phyloP scores from a whole-genome alignment of 225 moss, liverwort and hornwort genomes.

The Climacium dendroides region DNA sequence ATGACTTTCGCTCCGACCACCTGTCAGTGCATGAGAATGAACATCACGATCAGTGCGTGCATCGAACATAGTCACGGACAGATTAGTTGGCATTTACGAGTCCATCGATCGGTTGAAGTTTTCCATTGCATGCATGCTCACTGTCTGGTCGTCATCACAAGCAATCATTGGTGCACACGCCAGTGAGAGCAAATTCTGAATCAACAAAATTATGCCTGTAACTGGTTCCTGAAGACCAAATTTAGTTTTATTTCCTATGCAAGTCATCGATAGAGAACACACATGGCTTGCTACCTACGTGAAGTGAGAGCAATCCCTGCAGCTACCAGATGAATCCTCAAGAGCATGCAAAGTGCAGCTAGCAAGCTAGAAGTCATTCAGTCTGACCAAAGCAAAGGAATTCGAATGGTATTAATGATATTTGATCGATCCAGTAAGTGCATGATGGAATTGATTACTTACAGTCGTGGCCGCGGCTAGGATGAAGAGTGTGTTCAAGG shows the following conservation, averaged over 20 bases:
- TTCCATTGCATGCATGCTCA: neutral
- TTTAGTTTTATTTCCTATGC: neutral
- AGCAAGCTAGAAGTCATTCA: neutral
- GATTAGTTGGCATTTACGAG: neutral
- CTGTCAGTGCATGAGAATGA: neutral
- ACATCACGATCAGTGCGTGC: neutral
- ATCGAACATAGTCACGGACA: neutral
- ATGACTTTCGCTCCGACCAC: neutral
- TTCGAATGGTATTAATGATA: neutral
- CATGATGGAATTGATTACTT: neutral
- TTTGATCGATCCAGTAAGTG: neutral
- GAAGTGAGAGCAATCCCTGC: neutral
- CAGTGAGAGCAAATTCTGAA: neutral
- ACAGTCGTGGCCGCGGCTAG: neutral
- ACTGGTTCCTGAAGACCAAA: neutral
- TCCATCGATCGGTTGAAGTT: neutral
- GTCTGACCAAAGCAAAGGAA: neutral
- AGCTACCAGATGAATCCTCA: neutral
- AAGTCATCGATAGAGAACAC: neutral
- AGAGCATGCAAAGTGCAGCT: neutral
- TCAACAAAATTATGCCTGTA: too few relatives aligned
- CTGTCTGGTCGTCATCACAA: neutral
- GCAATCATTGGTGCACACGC: neutral
- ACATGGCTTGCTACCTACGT: too few relatives aligned
- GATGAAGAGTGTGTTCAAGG: neutral